These are phyloP conservation scores for Saccharomycopsis crataegensis DNA, from an alignment of 1,139 yeast species.

Conservation along the genomic window DNA sequence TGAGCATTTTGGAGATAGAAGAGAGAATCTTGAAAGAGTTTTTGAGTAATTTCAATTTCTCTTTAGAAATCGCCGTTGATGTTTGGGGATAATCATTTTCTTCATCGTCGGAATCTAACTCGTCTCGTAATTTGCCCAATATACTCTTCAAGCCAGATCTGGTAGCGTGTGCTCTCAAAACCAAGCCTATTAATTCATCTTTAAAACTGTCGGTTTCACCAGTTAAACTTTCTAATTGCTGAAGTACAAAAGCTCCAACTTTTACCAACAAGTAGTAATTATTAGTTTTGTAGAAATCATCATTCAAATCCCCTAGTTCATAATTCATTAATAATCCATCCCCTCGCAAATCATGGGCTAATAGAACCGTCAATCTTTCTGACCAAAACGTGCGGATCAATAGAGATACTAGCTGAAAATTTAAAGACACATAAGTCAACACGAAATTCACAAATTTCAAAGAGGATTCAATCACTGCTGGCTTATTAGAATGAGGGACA, in stretches of 20 bases:
- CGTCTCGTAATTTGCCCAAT: background rate
- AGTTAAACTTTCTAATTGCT: conserved; percentile 5
- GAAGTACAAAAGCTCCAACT: conserved; percentile 8
- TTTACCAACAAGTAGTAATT: conserved; percentile 15
- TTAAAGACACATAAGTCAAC: conserved; percentile 6
- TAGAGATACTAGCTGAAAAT: conserved; percentile 13
- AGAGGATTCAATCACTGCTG: conserved; percentile 7
- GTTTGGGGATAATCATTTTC: background rate
- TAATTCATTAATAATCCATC: conserved; percentile 2
- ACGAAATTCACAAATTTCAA: conserved; percentile 11
- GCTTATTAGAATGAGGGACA: background rate
- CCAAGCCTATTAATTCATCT: background rate
- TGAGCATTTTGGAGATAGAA: background rate
- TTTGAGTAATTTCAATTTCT: background rate
- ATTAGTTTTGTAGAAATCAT: conserved; percentile 13
- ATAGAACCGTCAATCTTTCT: conserved; percentile 9
- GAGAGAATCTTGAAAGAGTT: background rate
- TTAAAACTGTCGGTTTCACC: background rate
- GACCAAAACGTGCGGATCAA: conserved; percentile 17
- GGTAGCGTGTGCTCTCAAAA: background rate
- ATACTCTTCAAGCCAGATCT: background rate
- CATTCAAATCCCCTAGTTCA: conserved; percentile 10
- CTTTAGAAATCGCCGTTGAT: background rate
- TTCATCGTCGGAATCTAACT: conserved; percentile 1
- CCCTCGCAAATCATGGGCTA: background rate